These are phyloP conservation scores for Cordyceps fumosorosea DNA, from an alignment of 2,329 filamentous ascomycete species.

Conservation along the genomic window DNA sequence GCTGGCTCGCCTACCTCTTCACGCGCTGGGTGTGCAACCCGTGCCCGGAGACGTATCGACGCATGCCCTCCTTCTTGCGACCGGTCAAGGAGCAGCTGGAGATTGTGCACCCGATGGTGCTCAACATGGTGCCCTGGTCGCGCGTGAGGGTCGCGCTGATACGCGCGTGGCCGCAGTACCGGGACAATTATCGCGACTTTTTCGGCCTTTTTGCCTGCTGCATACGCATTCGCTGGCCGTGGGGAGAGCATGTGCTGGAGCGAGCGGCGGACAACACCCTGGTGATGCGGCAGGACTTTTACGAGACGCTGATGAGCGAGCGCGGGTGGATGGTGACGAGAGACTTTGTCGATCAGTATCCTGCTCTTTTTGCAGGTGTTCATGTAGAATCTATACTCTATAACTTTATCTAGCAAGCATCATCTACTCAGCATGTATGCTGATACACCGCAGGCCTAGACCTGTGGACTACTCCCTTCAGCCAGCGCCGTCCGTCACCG, in stretches of 20 bases:
- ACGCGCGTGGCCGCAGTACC: neutral
- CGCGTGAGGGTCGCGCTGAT: neutral
- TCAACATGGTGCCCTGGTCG: neutral
- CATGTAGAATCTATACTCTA: neutral
- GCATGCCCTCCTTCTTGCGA: neutral
- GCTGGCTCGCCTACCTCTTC: neutral
- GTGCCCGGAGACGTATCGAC: neutral
- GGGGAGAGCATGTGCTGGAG: neutral
- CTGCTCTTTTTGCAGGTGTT: neutral
- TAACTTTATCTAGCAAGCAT: neutral
- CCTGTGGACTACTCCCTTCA: too few relatives aligned
- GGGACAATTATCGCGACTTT: neutral
- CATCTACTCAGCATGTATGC: neutral
- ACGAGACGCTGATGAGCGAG: neutral
- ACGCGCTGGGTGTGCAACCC: neutral
- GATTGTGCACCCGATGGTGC: neutral
- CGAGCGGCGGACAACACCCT: neutral
- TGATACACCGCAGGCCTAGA: too few relatives aligned
- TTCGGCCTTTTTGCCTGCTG: neutral
- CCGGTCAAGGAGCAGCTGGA: neutral
- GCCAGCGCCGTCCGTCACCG: too few relatives aligned
- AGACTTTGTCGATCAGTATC: conserved; percentile 1
- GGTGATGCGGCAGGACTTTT: neutral
- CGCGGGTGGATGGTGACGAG: neutral
- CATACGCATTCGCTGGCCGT: neutral